Percentiles rank a stretch among this genome's conserved stretches.
Conservation (phyloP, 148 eudicot genomes). For the Rhododendron henanense region DNA sequence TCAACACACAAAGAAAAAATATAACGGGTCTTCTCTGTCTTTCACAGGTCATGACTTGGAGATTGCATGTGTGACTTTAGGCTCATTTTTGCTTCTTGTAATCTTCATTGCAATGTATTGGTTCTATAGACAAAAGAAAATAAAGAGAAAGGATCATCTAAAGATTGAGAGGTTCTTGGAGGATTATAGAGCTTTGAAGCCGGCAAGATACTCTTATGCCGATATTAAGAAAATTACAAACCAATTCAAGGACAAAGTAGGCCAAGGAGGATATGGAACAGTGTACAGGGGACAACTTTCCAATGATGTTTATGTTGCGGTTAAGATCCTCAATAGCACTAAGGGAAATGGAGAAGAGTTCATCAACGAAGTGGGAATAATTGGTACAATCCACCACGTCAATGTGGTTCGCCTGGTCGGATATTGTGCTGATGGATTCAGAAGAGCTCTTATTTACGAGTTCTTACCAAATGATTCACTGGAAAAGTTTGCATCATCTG, state of each 20-base stretch:
- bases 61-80: not conserved
- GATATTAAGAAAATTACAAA: constrained; percentile 21
- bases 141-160: constrained; percentile 4
- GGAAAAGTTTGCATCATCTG: constrained; percentile 16
- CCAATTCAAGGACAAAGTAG: constrained; percentile 11
- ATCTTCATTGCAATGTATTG: not conserved
- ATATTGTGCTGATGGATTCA: constrained; percentile 30
- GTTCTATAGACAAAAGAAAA: not conserved
- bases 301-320: constrained; percentile 26
- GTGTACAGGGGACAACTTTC: constrained; percentile 30
- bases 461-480: constrained; percentile 25
- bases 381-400: not conserved
- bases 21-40: not conserved
- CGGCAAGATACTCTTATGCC: constrained; percentile 19
- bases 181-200: constrained; percentile 24
- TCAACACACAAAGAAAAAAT: not conserved
- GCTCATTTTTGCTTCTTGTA: not conserved
- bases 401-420: constrained; percentile 33
- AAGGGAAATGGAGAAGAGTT: constrained; percentile 26
- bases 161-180: constrained; percentile 20
- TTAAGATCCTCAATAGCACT: constrained; percentile 23
- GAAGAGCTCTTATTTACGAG: constrained; percentile 25
- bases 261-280: constrained; percentile 26
- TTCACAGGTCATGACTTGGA: not conserved
- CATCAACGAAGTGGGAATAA: constrained; percentile 24